Evolutionary conservation across 2,329 filamentous ascomycete species (phyloP), one percentile per base, ranked within the genome.

Genomic region (Orbilia quercus): DNA sequence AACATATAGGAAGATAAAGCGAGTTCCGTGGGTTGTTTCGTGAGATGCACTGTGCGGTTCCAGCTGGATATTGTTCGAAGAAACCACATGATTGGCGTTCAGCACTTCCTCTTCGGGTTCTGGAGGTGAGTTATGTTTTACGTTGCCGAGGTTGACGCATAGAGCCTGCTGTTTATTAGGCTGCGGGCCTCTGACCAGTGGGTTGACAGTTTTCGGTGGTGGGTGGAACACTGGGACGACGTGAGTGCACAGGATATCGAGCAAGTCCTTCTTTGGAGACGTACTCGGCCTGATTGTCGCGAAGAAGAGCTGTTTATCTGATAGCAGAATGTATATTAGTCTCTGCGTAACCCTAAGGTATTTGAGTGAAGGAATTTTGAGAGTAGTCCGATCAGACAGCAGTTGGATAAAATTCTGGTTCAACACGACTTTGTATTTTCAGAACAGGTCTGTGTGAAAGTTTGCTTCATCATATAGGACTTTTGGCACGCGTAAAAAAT

Each of bases 391-490:
- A 28, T 74, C 70, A 74, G 70, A 74, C 70, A 74, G 70, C 70
- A 74, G 70, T 74, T 74, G 70, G 70, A 69, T 69, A 66, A 67
- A 74, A 63, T 65, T 69, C 18, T 50, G 51, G 34, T 63, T 74
- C 70, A 55, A 74, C 70, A 74, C 58, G 63, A 73, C 28, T 62
- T 74, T 47, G 50, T 14, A 5, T 40, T 66, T 45, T 74, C 70
- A 74, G 70, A 74, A 74, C 70, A 74, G 63, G 70, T 74, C 57
- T 74, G 70, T 74, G 70, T 74, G 70, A 67, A 73, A 74, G 58
- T 74, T 55, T 69, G 70, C 58, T 74, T 74, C 70, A 67, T 74
- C 70, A 74, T 69, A 23, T 36, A 58, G 63, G 64, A 53, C 28
- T 36, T 36, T 11, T 57, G 40, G 42, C 18, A 25, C 16, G 34